A percentile compares a stretch with the other conserved stretches of the same genome.
Conservation (phyloP, 805 yeast genomes). For the Candida ortonii region DNA sequence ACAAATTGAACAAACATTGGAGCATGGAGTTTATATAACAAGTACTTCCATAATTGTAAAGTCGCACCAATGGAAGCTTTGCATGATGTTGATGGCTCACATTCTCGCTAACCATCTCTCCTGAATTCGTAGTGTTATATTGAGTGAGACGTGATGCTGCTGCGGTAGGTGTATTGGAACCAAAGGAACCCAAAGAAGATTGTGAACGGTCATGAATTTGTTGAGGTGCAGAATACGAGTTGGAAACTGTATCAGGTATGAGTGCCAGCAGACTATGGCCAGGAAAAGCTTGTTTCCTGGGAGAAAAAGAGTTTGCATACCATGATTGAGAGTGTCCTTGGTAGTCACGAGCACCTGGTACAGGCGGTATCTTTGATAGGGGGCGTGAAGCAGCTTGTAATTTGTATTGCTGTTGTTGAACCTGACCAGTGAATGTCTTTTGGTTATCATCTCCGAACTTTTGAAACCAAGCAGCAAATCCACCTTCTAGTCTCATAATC, state of each 20-base stretch:
- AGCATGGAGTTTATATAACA: constrained; percentile 75
- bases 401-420: not conserved
- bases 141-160: not conserved
- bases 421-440: constrained; percentile 16
- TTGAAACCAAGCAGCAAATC: constrained; percentile 43
- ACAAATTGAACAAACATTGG: constrained; percentile 62
- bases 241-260: no score
- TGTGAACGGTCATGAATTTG: no score
- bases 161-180: constrained; percentile 1
- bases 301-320: no score
- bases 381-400: not conserved
- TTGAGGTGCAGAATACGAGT: no score
- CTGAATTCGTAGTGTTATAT: not conserved
- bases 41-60: constrained; percentile 67
- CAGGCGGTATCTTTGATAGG: constrained; percentile 5
- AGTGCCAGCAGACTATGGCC: no score
- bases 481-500: constrained; percentile 36
- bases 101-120: no score
- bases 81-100: not conserved
- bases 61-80: constrained; percentile 33
- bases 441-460: constrained; percentile 29
- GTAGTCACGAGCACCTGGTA: constrained; percentile 6
- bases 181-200: constrained; percentile 2
- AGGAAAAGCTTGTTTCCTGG: no score
- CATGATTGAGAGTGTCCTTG: no score